Evolutionary conservation across 2,329 filamentous ascomycete genomes (phyloP).

Genomic region (Mollisiaceae sp.): DNA sequence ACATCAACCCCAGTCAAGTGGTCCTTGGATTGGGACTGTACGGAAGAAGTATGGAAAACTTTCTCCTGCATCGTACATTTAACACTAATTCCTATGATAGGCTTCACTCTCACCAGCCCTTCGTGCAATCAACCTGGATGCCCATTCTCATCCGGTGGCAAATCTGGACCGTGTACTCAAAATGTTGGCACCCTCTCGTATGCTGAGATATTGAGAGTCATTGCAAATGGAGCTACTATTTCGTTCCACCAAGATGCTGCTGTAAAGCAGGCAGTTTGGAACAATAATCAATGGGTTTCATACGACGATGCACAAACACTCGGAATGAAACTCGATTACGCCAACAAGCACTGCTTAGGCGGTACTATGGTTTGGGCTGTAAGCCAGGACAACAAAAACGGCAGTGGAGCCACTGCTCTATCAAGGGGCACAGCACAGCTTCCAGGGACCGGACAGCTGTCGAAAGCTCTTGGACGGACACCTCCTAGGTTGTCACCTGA

Average conservation of each 20-base stretch:
- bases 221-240: constrained; percentile 6
- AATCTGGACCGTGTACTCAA: constrained; percentile 18
- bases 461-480: too few species aligned
- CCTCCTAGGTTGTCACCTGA: too few species aligned
- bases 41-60: too few species aligned
- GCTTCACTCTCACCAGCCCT: constrained; percentile 35
- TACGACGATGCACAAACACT: constrained; percentile 47
- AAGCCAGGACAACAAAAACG: neutral
- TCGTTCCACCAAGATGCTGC: constrained; percentile 33
- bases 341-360: constrained; percentile 42
- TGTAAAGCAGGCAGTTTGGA: constrained; percentile 45
- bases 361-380: constrained; percentile 43
- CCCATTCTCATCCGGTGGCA: constrained; percentile 30
- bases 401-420: too few species aligned
- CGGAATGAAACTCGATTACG: constrained; percentile 42
- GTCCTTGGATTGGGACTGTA: constrained; percentile 54
- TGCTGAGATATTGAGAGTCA: constrained; percentile 44
- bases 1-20: constrained; percentile 49
- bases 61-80: too few species aligned
- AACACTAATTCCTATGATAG: too few species aligned
- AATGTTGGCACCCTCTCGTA: constrained; percentile 42
- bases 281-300: constrained; percentile 48
- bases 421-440: too few species aligned
- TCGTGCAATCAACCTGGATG: constrained; percentile 35
- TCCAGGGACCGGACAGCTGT: too few species aligned